A percentile compares a stretch with the other conserved stretches of the same genome.
These are phyloP conservation scores for Grosmannia huntii DNA, from an alignment of 2,329 filamentous ascomycete species.

Conservation along the genomic window DNA sequence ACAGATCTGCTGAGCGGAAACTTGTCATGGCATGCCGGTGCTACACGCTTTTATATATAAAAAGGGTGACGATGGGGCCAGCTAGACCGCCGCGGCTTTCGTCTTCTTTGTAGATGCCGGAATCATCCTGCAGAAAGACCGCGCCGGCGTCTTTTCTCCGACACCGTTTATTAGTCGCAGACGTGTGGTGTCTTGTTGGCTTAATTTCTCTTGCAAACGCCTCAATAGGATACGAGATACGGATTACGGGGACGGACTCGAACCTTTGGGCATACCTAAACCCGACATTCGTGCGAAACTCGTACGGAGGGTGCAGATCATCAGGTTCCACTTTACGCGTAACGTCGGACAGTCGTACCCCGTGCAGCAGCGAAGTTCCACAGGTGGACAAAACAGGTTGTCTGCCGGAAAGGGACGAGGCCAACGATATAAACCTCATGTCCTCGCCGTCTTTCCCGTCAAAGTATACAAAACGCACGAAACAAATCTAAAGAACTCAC, in stretches of 20 bases:
- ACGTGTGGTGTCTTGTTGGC: background rate
- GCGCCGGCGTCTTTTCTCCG: background rate
- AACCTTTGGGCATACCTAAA: background rate
- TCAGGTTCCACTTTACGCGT: background rate
- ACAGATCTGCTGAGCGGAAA: background rate
- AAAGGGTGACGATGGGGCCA: background rate
- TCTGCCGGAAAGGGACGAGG: background rate
- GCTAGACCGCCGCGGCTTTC: background rate
- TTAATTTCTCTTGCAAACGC: background rate
- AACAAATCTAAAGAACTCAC: too few relatives aligned
- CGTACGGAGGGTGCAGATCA: background rate
- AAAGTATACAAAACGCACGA: too few relatives aligned
- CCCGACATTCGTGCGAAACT: background rate
- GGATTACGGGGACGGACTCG: too few relatives aligned
- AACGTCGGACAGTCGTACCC: background rate
- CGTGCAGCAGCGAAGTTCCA: background rate
- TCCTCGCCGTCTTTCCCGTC: background rate
- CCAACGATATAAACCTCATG: background rate
- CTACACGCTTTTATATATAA: background rate
- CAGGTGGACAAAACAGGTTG: background rate
- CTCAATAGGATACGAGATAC: background rate
- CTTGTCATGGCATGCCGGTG: background rate
- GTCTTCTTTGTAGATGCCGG: too few relatives aligned
- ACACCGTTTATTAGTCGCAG: background rate
- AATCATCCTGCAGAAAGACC: too few relatives aligned